These are phyloP conservation scores for Rhodotorula sp. DNA, from an alignment of 1,284 basidiomycete genomes.

Conservation along the genomic window DNA sequence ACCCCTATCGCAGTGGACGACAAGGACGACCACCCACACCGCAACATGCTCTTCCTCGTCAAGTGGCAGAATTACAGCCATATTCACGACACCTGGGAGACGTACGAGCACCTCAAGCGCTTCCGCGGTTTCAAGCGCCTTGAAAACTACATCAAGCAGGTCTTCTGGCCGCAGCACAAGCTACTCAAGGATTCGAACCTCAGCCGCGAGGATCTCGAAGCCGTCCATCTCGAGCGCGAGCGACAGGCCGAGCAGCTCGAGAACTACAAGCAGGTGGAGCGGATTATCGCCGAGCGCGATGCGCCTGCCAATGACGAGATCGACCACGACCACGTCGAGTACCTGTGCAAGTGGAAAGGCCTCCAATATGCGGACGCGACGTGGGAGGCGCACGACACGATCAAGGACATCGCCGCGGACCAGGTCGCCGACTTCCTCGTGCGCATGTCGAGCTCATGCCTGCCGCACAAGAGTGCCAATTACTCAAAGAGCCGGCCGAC, in stretches of 20 bases:
- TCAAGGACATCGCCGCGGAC: constrained; percentile 51
- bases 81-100: constrained; percentile 86
- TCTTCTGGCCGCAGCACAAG: constrained; percentile 66
- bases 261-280: constrained; percentile 86
- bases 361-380: constrained; percentile 94
- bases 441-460: constrained; percentile 73
- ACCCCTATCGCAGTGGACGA: constrained; percentile 41
- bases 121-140: constrained; percentile 94
- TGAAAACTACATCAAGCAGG: constrained; percentile 92
- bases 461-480: constrained; percentile 78
- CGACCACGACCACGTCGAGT: constrained; percentile 64
- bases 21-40: constrained; percentile 48
- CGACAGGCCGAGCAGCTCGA: constrained; percentile 86
- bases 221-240: constrained; percentile 74
- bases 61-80: constrained; percentile 54
- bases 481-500: constrained; percentile 72
- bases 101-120: constrained; percentile 82
- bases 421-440: constrained; percentile 78
- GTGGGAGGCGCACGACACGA: constrained; percentile 71
- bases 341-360: constrained; percentile 96
- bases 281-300: constrained; percentile 81
- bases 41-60: constrained; percentile 52
- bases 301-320: constrained; percentile 58
- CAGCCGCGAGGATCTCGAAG: constrained; percentile 84
- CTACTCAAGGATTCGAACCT: constrained; percentile 66